phyloP scores from a whole-genome alignment of 495 filamentous ascomycete species.

The Annulohypoxylon nitens region DNA sequence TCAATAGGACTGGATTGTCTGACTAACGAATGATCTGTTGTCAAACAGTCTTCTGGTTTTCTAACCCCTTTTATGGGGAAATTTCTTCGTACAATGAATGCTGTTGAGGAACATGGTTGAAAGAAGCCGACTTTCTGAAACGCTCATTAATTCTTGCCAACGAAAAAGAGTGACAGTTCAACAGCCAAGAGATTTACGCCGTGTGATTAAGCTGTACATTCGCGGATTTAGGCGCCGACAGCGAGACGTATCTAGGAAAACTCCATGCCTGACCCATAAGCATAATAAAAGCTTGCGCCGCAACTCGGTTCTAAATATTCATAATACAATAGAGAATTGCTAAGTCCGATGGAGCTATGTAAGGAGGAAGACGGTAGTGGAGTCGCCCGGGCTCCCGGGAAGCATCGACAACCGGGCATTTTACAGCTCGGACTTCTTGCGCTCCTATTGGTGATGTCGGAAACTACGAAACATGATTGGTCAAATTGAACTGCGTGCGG shows the following conservation, averaged over 20 bases:
- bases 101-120: no score
- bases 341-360: background rate
- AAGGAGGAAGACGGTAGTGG: background rate
- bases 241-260: background rate
- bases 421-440: background rate
- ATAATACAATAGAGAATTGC: background rate
- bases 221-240: background rate
- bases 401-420: background rate
- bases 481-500: background rate
- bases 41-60: background rate
- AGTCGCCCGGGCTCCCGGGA: background rate
- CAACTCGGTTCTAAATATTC: background rate
- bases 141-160: no score
- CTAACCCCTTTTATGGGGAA: background rate
- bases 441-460: conserved; percentile 28
- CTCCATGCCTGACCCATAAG: background rate
- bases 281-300: background rate
- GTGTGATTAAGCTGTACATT: no score
- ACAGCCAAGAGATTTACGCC: no score
- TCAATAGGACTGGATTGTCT: background rate
- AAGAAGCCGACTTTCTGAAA: no score
- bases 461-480: conserved; percentile 32
- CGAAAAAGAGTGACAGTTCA: no score
- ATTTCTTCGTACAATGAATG: no score
- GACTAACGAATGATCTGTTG: background rate